A percentile compares a stretch with the other conserved stretches of the same genome.
Conservation (phyloP, 768 basidiomycete species). For the Agrocybe praecox region DNA sequence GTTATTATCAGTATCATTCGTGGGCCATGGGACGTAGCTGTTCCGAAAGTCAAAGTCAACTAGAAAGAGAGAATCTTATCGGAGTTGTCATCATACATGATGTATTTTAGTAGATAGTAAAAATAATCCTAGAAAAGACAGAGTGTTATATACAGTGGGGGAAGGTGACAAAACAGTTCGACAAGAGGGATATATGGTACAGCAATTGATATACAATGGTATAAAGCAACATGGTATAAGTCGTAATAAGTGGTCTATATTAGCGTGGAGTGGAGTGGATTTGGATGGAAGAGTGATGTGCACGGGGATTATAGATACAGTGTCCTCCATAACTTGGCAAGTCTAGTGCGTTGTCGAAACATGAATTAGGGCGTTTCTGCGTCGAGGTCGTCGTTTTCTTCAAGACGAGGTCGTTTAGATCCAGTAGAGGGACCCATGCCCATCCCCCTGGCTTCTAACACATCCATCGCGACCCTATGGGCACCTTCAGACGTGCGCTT, state of each 20-base stretch:
- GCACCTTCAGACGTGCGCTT: constrained; percentile 73
- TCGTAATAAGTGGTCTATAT: constrained; percentile 15
- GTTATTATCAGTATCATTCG: constrained; percentile 64
- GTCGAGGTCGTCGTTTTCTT: constrained; percentile 53
- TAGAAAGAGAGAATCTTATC: not conserved
- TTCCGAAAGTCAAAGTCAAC: constrained; percentile 62
- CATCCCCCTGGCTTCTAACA: constrained; percentile 81
- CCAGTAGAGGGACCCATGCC: constrained; percentile 30
- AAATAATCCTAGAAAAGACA: constrained; percentile 21
- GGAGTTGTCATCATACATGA: constrained; percentile 4
- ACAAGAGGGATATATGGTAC: constrained; percentile 26
- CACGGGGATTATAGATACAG: constrained; percentile 25
- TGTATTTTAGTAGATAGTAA: constrained; percentile 18
- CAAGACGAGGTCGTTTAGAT: constrained; percentile 53
- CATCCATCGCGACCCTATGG: constrained; percentile 77
- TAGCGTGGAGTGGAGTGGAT: constrained; percentile 13
- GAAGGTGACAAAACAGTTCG: constrained; percentile 18
- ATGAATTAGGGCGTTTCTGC: constrained; percentile 21
- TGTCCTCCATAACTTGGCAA: constrained; percentile 15
- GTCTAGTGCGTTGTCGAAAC: constrained; percentile 12
- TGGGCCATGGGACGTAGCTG: constrained; percentile 89
- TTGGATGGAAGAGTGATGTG: not conserved
- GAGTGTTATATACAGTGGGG: constrained; percentile 16
- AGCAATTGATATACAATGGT: constrained; percentile 22
- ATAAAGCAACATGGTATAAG: constrained; percentile 21